Base-by-base conservation (phyloP, 2,329 filamentous ascomycete species). In the Fusarium kyushuense region DNA sequence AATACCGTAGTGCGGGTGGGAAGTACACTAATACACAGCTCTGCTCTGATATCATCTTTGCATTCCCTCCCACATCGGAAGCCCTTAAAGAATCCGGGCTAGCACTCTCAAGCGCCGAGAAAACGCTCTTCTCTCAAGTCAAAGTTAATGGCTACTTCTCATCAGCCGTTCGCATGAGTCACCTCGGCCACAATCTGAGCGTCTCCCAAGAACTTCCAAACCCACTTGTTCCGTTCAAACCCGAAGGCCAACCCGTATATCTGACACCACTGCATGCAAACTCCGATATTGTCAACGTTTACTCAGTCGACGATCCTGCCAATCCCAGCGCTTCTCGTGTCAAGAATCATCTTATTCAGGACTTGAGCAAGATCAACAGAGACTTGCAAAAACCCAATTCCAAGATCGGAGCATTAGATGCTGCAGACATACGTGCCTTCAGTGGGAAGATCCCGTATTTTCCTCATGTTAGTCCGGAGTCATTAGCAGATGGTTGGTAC, bases 301-400 rank as follows among this genome's bases (percentile, higher is more conserved):
- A 54, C 41, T 54, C 52, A 1, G 41, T 19, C 0, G 52, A 54
- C 3, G 12, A 54, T 16, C 52, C 52, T 3, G 25, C 14, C 2
- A 23, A 54, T 16, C 52, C 52, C 1, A 47, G 23, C n/a, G 23
- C 7, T 2, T 1, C 32, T 5, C n/a, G 52, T 1, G 52, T 54
- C 11, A 47, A 54, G 16, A 12, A 2, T 1, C 52, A 3, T 30
- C 52, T 54, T 12, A 4, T 54, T 6, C 6, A 5, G 3, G 52
- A 54, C 4, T 30, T 54, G 3, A 47, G 41, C 16, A 47, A 54
- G 25, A 54, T 54, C 2, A 54, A 54, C n/a, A 54, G 10, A 27
- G 25, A 54, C 8, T 23, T 54, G 3, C 9, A 3, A 12, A n/a
- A 54, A 6, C 6, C 12, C 4, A 3, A 29, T 11, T n/a, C 51